Evolutionary conservation across 768 basidiomycete species (phyloP).

Genomic region (Leccinum sublutescens): DNA sequence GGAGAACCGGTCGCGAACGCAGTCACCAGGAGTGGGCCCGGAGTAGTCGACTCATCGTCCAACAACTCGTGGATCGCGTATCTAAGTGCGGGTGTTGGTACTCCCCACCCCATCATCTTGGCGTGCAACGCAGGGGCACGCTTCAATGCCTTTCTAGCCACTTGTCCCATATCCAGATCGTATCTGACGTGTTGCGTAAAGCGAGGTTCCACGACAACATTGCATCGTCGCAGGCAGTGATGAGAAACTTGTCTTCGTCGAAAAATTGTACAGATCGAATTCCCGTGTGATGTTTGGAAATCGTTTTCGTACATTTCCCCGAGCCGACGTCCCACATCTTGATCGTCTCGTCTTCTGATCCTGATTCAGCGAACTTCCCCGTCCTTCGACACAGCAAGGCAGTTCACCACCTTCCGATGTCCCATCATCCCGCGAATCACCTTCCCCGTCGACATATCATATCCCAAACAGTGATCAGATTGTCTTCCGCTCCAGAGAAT

Average conservation of each 20-base stretch:
- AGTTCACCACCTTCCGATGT: conserved; percentile 15
- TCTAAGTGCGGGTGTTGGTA: conserved; percentile 5
- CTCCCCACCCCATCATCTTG: conserved; percentile 4
- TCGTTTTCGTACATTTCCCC: conserved; percentile 14
- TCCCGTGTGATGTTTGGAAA: conserved; percentile 10
- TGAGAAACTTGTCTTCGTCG: conserved; percentile 9
- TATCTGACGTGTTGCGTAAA: conserved; percentile 3
- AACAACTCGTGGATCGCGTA: not conserved
- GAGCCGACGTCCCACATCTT: conserved; percentile 23
- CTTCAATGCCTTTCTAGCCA: not conserved
- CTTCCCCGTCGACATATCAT: conserved; percentile 12
- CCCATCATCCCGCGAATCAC: conserved; percentile 20
- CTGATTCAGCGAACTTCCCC: conserved; percentile 17
- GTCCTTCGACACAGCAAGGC: conserved; percentile 21
- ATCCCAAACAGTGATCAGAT: conserved; percentile 25
- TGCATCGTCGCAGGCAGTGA: conserved; percentile 6
- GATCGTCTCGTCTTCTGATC: conserved; percentile 25
- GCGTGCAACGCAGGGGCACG: not conserved
- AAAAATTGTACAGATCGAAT: conserved; percentile 17
- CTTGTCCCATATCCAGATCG: not conserved
- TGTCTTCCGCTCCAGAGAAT: conserved; percentile 26
- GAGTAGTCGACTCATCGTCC: not conserved
- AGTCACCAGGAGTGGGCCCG: not conserved
- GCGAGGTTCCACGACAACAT: conserved; percentile 10
- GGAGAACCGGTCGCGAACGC: conserved; percentile 4